Evolutionary conservation across 176 grass and related monocot species (phyloP), one percentile per base, ranked within the genome.

Genomic region (Puccinellia tenuiflora): DNA sequence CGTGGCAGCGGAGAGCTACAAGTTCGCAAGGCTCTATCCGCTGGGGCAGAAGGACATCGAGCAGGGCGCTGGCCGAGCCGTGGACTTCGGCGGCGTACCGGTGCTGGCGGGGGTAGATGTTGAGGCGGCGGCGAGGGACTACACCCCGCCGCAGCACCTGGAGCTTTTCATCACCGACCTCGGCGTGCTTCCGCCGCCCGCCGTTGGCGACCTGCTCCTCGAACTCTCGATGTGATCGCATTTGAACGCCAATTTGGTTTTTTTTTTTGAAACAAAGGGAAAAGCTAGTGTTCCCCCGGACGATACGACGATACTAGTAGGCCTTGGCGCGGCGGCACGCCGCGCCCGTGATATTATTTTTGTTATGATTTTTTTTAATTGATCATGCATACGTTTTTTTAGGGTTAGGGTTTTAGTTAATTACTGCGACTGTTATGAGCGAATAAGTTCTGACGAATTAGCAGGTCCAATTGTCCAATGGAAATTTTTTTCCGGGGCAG

Each of bases 1-100:
- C 60, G 91, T 90, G 12, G 91, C 91, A 25, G 88, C 91, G 24
- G 91, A 93, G 85, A 93, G 85, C 76, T 88, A 88, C 61, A 90
- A 90, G 87, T 92, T 90, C 84, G 87, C 87, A 1, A 80, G 81
- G 11, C 26, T 92, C 48, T 92, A 92, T 34, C 91, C 81, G 20
- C 79, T 87, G 40, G 87, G 84, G 74, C 91, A 93, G 71, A 93
- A 93, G 72, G 85, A 93, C 81, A 55, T 93, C 43, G 88, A 84
- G 60, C 85, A 88, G 26, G 2, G 46, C 13, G 79, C 38, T 4
- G 55, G 76, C 47, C 78, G 79, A 13, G 61, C 79, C 15, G 85
- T 88, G 20, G 88, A 83, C 34, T 90, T 90, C 5, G 72, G 46
- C 52, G 78, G 82, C 22, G 72, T 79, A 18, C 77, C 73, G 5